Evolutionary conservation across 2,329 filamentous ascomycete species (phyloP), one percentile per base, ranked within the genome.

Genomic region (Cercospora sp.): DNA sequence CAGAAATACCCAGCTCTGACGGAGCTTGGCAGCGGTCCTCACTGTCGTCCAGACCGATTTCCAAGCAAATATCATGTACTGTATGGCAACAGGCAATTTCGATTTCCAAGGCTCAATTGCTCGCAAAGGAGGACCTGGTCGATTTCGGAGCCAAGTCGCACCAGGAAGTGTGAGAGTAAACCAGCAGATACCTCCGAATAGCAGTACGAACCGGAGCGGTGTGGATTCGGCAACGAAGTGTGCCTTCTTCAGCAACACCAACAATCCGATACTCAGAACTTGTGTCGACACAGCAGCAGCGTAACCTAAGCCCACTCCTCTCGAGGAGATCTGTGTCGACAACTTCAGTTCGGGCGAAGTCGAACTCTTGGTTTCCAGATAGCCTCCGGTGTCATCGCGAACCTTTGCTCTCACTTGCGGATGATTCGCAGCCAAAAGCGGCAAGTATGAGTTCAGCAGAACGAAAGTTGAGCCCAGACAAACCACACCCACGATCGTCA

Each of bases 391-490:
- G 3, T 18, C 21, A 9, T 55, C 61, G 8, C 53, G 12, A n/a
- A 21, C 10, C 43, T 59, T 62, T 7, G 63, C 26, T 59, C 78
- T 73, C 26, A 84, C 76, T 16, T 78, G 78, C 13, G 91, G 90
- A 77, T 97, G 91, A 73, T 96, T 89, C 51, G 93, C 87, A 59
- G 97, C 93, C 12, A 97, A 85, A 2, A 97, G 84, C 0, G 94
- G 94, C 24, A 98, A 82, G 74, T 97, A 97, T 0, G 93, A 95
- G 81, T 98, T 98, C 26, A 97, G 84, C n/a, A 98, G 83, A 2
- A 97, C 94, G 78, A 97, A 97, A 0, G 93, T 97, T n/a, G 92
- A 93, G 18, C 94, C 94, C 73, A 97, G 93, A 45, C 92, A 93
- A 0, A 92, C 94, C 76, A 97, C 97, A 51, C 92, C 91, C 49